Base-by-base conservation (phyloP, 805 yeast species). In the Yamadazyma kitorensis region DNA sequence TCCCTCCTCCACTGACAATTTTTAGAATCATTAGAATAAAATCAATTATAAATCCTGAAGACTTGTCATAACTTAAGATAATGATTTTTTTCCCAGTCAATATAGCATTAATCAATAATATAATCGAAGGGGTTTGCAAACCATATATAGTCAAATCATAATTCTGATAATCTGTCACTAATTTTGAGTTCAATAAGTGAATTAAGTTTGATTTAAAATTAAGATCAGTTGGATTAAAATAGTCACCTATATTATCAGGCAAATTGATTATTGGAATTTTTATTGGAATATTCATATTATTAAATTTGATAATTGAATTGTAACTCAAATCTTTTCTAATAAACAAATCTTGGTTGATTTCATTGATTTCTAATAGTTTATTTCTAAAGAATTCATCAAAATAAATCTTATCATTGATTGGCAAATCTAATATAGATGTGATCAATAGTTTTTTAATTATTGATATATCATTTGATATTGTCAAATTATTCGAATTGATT, bases 131-230 rank as follows among this genome's bases (percentile, higher is more conserved):
- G 0, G 82, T 76, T 24, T 62, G 64, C 12, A 67, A 49, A 0
- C 82, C 82, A 50, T 73, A 74, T 9, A 72, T 67, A 2, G 78
- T 70, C 31, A 76, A 53, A 31, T 76, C 78, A 27, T 71, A 66
- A 41, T 69, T 64, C 34, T 61, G 54, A 27, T 40, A 63, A 35
- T 33, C 57, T 24, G 57, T 54, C 17, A 45, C 59, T 27, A 75
- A 45, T 16, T 58, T 55, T 2, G 67, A 51, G 25, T 64, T 63
- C 22, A 61, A 56, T 13, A 57, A 34, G 24, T 48, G 59, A 32
- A 63, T 64, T 35, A 56, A 52, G 45, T 52, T 68, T 10, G 59
- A 57, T 38, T 61, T 63, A 46, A 67, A 64, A 41, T 65, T 64
- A 39, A 67, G 43, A 44, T 67, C 73, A 1, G 73, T 67, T 4